Conservation (phyloP, 176 grass and related monocot species). For the Carex cristatella region DNA sequence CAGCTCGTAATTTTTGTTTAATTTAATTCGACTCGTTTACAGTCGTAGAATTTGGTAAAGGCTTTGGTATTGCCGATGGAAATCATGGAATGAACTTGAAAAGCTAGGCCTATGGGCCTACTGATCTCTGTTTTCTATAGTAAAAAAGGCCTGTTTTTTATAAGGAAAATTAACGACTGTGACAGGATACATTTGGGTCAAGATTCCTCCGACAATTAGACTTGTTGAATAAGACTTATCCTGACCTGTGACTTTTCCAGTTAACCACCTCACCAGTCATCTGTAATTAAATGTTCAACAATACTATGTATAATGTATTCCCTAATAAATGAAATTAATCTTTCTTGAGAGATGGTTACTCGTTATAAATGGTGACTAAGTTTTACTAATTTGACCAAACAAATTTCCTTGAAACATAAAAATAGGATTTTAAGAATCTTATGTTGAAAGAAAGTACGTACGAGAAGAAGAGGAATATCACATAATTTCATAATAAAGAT, state of each 20-base stretch:
- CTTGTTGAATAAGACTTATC: not conserved
- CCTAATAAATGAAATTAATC: not conserved
- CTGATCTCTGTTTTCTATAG: not conserved
- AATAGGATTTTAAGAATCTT: not conserved
- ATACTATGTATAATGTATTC: not conserved
- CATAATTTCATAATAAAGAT: not conserved
- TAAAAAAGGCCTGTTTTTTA: not conserved
- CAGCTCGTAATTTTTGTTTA: no score
- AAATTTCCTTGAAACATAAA: not conserved
- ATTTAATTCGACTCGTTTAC: no score
- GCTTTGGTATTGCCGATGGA: no score
- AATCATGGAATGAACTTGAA: no score
- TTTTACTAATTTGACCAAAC: not conserved
- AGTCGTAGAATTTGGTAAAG: no score
- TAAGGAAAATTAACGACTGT: not conserved
- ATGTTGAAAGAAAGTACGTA: not conserved
- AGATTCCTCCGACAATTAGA: not conserved
- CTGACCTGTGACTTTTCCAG: not conserved
- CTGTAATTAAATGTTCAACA: not conserved
- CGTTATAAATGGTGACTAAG: not conserved
- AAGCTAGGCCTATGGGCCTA: not conserved
- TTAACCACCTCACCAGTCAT: not conserved
- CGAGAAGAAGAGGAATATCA: no score
- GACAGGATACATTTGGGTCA: constrained; percentile 7
- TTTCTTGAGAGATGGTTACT: not conserved